Percentiles rank a stretch among this genome's conserved stretches.
These are phyloP conservation scores for Candida glaebosa DNA, from an alignment of 805 yeast species.

Conservation along the genomic window DNA sequence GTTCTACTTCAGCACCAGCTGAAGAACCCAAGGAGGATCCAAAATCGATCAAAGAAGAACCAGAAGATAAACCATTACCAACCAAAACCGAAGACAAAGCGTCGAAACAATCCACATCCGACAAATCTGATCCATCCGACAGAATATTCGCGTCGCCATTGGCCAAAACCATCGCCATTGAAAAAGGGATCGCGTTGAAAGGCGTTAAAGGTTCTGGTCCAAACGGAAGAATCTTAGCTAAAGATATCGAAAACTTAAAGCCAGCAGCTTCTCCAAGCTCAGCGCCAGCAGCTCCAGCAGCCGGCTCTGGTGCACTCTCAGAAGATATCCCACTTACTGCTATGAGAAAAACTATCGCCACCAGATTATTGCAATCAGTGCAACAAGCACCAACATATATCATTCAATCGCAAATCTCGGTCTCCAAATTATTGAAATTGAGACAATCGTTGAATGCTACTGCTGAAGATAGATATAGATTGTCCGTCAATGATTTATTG, in stretches of 20 bases:
- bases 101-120: conserved; percentile 21
- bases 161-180: conserved; percentile 90
- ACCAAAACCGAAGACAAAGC: conserved; percentile 23
- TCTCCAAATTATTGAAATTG: conserved; percentile 84
- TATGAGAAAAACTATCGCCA: conserved; percentile 93
- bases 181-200: conserved; percentile 84
- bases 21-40: conserved; percentile 28
- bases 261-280: conserved; percentile 40
- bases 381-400: conserved; percentile 88
- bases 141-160: conserved; percentile 92
- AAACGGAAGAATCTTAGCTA: conserved; percentile 86
- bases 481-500: conserved; percentile 91
- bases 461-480: conserved; percentile 81
- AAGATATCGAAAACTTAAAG: conserved; percentile 77
- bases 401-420: conserved; percentile 83
- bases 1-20: conserved; percentile 31
- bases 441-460: conserved; percentile 84
- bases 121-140: conserved; percentile 44
- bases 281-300: conserved; percentile 37
- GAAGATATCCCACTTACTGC: conserved; percentile 81
- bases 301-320: conserved; percentile 51
- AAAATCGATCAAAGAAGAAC: conserved; percentile 26
- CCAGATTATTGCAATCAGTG: conserved; percentile 83
- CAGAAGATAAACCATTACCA: conserved; percentile 16
- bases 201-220: conserved; percentile 92